Evolutionary conservation across 805 yeast species (phyloP).

Genomic region (Metschnikowia kofuensis): DNA sequence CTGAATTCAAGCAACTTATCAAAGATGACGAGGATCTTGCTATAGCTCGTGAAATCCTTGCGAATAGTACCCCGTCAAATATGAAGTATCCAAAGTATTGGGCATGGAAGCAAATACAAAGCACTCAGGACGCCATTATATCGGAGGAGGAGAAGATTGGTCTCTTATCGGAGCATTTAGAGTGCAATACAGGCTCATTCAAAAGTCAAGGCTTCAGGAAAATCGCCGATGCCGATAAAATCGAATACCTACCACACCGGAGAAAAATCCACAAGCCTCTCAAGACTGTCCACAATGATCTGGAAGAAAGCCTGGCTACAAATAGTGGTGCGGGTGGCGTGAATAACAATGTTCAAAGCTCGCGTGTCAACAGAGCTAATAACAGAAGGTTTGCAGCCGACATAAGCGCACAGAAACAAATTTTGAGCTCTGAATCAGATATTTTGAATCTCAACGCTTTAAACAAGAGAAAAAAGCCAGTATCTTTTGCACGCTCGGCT

Average conservation of each 20-base stretch:
- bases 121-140: conserved; percentile 18
- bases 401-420: conserved; percentile 73
- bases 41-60: conserved; percentile 47
- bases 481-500: conserved; percentile 94
- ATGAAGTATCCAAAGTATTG: conserved; percentile 49
- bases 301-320: conserved; percentile 35
- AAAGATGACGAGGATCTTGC: conserved; percentile 74
- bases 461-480: conserved; percentile 88
- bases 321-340: conserved; percentile 8
- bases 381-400: conserved; percentile 89
- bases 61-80: conserved; percentile 18
- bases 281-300: conserved; percentile 68
- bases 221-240: conserved; percentile 69
- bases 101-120: conserved; percentile 60
- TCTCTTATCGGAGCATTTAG: conserved; percentile 29
- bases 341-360: conserved; percentile 52
- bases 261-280: conserved; percentile 66
- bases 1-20: conserved; percentile 49
- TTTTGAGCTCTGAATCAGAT: conserved; percentile 79
- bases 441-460: conserved; percentile 80
- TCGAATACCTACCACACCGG: conserved; percentile 79
- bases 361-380: conserved; percentile 82
- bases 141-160: conserved; percentile 29
- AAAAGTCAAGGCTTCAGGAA: conserved; percentile 71
- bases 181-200: conserved; percentile 56